Percentiles rank a stretch among this genome's conserved stretches.
Conservation (phyloP, 768 basidiomycete species). For the Cyathus striatus region DNA sequence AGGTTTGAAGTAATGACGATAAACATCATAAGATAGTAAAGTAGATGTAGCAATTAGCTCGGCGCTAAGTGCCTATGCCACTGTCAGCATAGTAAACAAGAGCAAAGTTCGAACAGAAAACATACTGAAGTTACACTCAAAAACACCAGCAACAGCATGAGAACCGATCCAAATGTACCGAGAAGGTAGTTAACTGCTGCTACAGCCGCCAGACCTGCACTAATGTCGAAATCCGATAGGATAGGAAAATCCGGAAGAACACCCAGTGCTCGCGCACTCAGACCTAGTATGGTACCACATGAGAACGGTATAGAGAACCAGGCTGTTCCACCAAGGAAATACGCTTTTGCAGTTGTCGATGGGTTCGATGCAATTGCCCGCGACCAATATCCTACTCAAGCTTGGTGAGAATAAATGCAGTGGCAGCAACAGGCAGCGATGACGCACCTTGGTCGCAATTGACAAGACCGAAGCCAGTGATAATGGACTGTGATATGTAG, state of each 20-base stretch:
- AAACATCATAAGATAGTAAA: constrained; percentile 28
- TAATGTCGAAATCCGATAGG: constrained; percentile 18
- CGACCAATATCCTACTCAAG: constrained; percentile 28
- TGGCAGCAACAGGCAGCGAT: no score
- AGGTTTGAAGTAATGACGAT: constrained; percentile 17
- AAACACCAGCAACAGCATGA: constrained; percentile 28
- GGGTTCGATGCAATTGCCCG: constrained; percentile 30
- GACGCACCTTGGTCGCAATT: constrained; percentile 17
- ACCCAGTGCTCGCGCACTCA: constrained; percentile 21
- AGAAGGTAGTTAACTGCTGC: constrained; percentile 25
- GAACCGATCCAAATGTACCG: constrained; percentile 27
- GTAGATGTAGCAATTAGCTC: constrained; percentile 31
- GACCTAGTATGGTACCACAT: constrained; percentile 29
- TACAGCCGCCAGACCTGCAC: constrained; percentile 28
- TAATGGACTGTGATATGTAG: constrained; percentile 6
- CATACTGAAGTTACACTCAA: constrained; percentile 28
- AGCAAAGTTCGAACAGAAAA: no score
- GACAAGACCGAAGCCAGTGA: constrained; percentile 14
- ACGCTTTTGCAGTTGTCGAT: constrained; percentile 27
- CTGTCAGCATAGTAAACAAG: no score
- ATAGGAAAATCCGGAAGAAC: constrained; percentile 18
- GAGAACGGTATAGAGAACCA: constrained; percentile 35
- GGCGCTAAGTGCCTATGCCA: constrained; percentile 18
- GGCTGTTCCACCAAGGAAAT: constrained; percentile 31
- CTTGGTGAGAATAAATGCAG: neutral